Evolutionary conservation across 2,329 filamentous ascomycete species (phyloP).

Genomic region (Fusarium sp.): DNA sequence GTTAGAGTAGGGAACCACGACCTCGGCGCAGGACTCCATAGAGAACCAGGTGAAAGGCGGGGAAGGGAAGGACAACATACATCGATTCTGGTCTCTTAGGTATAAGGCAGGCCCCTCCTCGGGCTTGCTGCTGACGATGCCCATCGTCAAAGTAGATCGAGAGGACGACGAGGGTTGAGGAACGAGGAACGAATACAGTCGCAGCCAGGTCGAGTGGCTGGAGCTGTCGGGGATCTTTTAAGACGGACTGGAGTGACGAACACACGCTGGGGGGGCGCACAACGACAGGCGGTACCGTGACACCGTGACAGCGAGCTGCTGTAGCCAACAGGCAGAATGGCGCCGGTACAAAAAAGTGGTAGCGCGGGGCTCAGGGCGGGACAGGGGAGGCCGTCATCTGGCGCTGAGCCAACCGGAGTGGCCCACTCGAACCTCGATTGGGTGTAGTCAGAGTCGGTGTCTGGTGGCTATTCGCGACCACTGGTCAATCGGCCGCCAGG

Average conservation of each 20-base stretch:
- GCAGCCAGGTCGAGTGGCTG: conserved; percentile 33
- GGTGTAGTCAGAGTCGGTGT: conserved; percentile 33
- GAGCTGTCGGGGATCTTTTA: conserved; percentile 48
- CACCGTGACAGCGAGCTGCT: conserved; percentile 41
- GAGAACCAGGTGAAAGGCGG: conserved; percentile 23
- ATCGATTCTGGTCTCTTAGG: conserved; percentile 90
- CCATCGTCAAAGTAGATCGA: conserved; percentile 73
- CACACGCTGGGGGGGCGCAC: conserved; percentile 38
- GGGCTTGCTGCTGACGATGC: conserved; percentile 88
- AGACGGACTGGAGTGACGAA: conserved; percentile 39
- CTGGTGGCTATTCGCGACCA: conserved; percentile 28
- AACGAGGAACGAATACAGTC: conserved; percentile 40
- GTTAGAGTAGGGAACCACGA: conserved; percentile 37
- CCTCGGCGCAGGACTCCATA: conserved; percentile 23
- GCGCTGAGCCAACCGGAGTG: conserved; percentile 49
- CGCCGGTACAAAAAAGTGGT: conserved; percentile 44
- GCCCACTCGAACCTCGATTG: conserved; percentile 44
- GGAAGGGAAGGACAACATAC: conserved; percentile 66
- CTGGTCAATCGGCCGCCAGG: conserved; percentile 33
- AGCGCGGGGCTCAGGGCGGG: conserved; percentile 50
- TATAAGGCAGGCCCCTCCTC: conserved; percentile 86
- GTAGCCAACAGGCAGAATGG: conserved; percentile 43
- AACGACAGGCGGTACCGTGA: conserved; percentile 45
- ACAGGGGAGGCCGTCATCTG: conserved; percentile 50
- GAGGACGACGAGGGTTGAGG: conserved; percentile 35